Percentiles rank a stretch among this genome's conserved stretches.
Conservation (phyloP, 192 early-diverging fungal species). For the Backusella psychrophila region DNA sequence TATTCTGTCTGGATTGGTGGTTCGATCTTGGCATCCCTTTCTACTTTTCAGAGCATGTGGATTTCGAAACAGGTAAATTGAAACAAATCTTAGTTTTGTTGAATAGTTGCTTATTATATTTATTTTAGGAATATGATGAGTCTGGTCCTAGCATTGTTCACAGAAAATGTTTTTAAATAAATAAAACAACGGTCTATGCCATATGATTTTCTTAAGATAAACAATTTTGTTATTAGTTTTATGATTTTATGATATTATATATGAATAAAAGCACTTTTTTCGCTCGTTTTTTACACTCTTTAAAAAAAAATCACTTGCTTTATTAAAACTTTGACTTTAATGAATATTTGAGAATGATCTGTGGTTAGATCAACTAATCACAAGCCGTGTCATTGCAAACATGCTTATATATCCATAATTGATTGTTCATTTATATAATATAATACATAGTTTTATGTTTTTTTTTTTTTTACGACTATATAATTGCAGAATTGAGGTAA, state of each 20-base stretch:
- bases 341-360: background rate
- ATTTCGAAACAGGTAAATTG: slow-evolving; percentile 2
- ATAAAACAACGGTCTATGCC: background rate
- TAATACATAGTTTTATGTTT: background rate
- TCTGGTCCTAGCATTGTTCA: background rate
- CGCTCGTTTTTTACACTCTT: background rate
- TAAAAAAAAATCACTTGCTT: background rate
- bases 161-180: background rate
- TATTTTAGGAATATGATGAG: background rate
- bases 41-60: background rate
- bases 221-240: background rate
- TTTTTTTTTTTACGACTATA: background rate
- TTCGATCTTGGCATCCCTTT: background rate
- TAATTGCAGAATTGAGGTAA: background rate
- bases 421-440: background rate
- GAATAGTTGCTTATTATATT: background rate
- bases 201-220: background rate
- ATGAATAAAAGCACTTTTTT: background rate
- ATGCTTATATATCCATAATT: background rate
- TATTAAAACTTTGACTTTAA: background rate
- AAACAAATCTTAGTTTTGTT: background rate
- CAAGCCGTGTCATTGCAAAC: background rate
- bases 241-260: background rate
- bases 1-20: background rate
- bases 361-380: background rate